Conservation (phyloP, 2,329 filamentous ascomycete genomes). For the Talaromyces pinophilus region DNA sequence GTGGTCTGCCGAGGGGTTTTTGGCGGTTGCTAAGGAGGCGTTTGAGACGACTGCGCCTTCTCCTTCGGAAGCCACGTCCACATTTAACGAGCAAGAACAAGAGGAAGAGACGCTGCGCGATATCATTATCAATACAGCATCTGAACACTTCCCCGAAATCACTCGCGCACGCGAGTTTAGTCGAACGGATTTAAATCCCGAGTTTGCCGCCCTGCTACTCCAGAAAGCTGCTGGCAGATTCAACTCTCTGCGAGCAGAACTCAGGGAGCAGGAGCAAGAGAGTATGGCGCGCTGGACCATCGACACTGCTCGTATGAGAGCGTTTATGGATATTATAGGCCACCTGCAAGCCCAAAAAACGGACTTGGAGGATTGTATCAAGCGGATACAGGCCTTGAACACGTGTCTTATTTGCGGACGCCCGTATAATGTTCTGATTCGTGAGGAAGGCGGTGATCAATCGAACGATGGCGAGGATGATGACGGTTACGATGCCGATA, state of each 20-base stretch:
- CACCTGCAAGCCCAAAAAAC: background rate
- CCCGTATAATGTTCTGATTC: background rate
- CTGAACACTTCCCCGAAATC: background rate
- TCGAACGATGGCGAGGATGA: background rate
- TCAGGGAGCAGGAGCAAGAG: background rate
- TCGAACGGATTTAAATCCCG: background rate
- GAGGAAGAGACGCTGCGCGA: background rate
- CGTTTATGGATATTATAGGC: background rate
- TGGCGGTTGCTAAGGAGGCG: background rate
- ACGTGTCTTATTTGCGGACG: background rate
- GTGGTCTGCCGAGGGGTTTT: slow-evolving; percentile 17
- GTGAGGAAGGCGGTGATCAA: background rate
- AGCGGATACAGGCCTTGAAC: background rate
- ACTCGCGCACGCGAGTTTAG: background rate
- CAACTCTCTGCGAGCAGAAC: background rate
- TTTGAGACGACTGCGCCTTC: background rate
- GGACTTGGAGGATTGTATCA: background rate
- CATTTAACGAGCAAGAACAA: background rate
- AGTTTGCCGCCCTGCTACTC: background rate
- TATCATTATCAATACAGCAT: background rate
- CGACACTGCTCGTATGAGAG: background rate
- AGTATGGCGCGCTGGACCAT: background rate
- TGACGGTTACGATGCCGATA: background rate
- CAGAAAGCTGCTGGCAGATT: background rate
- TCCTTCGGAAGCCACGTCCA: background rate